Evolutionary conservation across 306 rosid species (phyloP).

Genomic region (Spatholobus suberectus): DNA sequence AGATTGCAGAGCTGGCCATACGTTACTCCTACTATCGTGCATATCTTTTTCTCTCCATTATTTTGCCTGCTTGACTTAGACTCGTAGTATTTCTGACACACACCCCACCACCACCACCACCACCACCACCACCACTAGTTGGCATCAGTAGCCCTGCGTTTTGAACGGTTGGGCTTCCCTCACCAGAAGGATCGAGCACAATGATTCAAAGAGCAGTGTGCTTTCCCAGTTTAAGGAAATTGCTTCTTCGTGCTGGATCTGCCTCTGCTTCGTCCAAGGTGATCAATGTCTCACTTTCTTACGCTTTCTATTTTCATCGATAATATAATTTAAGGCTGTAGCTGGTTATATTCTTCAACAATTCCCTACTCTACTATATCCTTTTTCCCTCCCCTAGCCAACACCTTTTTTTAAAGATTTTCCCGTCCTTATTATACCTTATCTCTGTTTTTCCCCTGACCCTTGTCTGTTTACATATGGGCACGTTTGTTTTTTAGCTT

Average conservation of each 20-base stretch:
- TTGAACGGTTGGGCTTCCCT: not conserved
- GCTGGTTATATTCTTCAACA: not conserved
- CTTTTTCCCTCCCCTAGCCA: too few relatives aligned
- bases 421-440: too few relatives aligned
- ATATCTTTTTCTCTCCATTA: not conserved
- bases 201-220: conserved; percentile 49
- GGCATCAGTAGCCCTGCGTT: not conserved
- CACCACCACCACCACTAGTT: too few relatives aligned
- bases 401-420: too few relatives aligned
- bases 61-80: not conserved
- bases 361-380: too few relatives aligned
- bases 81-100: not conserved
- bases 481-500: too few relatives aligned
- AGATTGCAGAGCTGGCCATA: not conserved
- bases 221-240: conserved; percentile 22
- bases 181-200: conserved; percentile 21
- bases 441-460: too few relatives aligned
- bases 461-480: too few relatives aligned
- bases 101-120: too few relatives aligned
- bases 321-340: not conserved
- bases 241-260: conserved; percentile 31
- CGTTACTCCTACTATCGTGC: not conserved
- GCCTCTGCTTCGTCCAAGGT: conserved; percentile 52
- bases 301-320: not conserved
- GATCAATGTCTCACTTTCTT: not conserved